Evolutionary conservation across 108 stramenopile genomes (phyloP), one percentile per base, ranked within the genome.

Genomic region (Chaetoceros tenuissimus): DNA sequence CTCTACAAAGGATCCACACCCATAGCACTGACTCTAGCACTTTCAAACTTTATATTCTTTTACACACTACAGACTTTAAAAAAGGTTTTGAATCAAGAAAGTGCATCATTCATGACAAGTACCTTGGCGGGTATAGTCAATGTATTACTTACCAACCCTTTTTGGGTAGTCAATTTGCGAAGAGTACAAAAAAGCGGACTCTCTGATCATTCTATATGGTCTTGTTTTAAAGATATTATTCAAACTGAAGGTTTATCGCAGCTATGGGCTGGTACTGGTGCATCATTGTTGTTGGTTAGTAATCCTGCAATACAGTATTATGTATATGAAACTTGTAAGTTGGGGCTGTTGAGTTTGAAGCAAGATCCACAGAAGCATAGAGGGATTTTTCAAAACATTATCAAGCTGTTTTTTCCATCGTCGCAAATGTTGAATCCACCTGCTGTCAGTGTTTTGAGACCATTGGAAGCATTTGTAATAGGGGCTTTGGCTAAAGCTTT

Each of bases 251-350:
- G 87, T 1, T 18, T 62, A 7, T 24, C 24, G 5, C 74, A 73
- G 19, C 56, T 91, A 48, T 91, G 89, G 89, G 72, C 58, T 57
- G 82, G 90, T 21, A 91, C 85, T 23, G 28, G 45, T 7, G 77
- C 94, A 19, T 94, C 92, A 20, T 53, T 97, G n/a, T 55, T 95
- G 5, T 72, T 95, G 17, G 94, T 97, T n/a, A 82, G 84, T 47
- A 97, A 97, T 67, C 96, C 96, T 18, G 81, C 88, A 69, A 87
- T 97, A 31, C 96, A 97, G 68, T 90, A 87, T 60, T 81, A 90
- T 51, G 61, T 77, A 3, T 97, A 97, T 74, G 96, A 92, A 27
- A 78, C 77, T 47, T 58, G 94, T 53, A 90, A 89, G 50, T 49
- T 53, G n/a, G 47, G 61, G 44, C 34, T 54, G 29, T 47, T 73